Conservation (phyloP, 129 eudicot species). For the Centrapalus pauciflorus region DNA sequence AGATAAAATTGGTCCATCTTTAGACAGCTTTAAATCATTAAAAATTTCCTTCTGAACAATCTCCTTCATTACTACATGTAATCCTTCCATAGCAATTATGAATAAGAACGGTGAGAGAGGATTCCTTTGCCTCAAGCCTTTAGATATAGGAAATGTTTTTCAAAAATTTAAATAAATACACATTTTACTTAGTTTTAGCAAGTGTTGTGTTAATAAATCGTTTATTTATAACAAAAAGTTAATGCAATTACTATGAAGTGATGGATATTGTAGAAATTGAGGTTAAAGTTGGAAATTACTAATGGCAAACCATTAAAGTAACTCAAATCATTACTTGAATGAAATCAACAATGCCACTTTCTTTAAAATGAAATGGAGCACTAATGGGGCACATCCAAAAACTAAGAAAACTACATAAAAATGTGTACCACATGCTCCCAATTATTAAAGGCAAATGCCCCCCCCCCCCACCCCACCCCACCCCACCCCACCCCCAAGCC, state of each 20-base stretch:
- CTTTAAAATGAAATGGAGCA: conserved; percentile 9
- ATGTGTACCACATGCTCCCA: conserved; percentile 22
- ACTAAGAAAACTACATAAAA: not conserved
- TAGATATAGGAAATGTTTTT: no score
- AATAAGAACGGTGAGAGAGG: no score
- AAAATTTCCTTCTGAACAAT: not conserved
- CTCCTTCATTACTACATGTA: no score
- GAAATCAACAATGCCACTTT: conserved; percentile 15
- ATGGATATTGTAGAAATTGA: not conserved
- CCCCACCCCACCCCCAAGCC: not conserved
- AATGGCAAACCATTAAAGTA: not conserved
- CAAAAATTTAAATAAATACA: no score
- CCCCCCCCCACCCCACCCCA: not conserved
- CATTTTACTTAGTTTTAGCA: no score
- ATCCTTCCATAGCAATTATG: no score
- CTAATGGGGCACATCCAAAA: not conserved
- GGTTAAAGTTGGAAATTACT: not conserved
- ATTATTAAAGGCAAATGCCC: conserved; percentile 17
- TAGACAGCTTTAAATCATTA: no score
- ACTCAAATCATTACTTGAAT: not conserved
- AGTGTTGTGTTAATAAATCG: no score
- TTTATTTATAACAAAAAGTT: not conserved
- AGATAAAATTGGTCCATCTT: no score
- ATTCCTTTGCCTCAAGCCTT: no score
- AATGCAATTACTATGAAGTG: not conserved